A percentile compares a stretch with the other conserved stretches of the same genome.
phyloP scores from a whole-genome alignment of 345 rosid genomes.

The Geranium brycei region DNA sequence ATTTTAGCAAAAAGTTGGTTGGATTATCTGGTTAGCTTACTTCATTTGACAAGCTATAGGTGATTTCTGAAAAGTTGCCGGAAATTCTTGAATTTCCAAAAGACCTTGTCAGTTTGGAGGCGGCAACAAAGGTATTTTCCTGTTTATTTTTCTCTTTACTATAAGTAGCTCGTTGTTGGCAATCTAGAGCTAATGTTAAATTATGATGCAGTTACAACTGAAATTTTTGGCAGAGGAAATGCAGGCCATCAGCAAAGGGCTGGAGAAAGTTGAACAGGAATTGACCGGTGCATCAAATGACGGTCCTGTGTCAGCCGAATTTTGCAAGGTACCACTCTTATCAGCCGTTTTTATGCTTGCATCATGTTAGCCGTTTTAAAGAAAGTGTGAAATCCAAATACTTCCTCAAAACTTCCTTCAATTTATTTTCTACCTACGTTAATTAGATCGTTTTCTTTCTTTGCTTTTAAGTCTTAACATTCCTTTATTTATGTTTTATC shows the following conservation, averaged over 20 bases:
- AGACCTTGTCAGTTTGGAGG: slow-evolving; percentile 60
- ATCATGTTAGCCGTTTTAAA: no score
- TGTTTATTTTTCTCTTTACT: background rate
- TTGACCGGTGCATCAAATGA: slow-evolving; percentile 48
- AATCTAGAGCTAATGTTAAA: background rate
- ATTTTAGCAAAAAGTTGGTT: background rate
- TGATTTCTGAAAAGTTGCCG: slow-evolving; percentile 60
- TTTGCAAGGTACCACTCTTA: slow-evolving; percentile 39
- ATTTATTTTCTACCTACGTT: no score
- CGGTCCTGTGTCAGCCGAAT: slow-evolving; percentile 35
- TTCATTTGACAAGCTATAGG: slow-evolving; percentile 26
- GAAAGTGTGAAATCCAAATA: no score
- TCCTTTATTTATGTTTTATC: slow-evolving; percentile 4
- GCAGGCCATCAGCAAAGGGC: slow-evolving; percentile 81
- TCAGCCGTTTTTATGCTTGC: background rate
- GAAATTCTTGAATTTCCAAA: slow-evolving; percentile 53
- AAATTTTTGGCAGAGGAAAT: slow-evolving; percentile 79
- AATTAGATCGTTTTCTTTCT: no score
- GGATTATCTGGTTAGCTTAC: background rate
- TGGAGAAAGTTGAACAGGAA: slow-evolving; percentile 69
- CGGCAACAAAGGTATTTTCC: slow-evolving; percentile 48
- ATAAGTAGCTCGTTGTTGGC: background rate
- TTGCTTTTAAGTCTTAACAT: background rate
- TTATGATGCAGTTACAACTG: slow-evolving; percentile 47
- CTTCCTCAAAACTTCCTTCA: no score